phyloP scores from a whole-genome alignment of 768 basidiomycete genomes.

The Mycena indigotica region DNA sequence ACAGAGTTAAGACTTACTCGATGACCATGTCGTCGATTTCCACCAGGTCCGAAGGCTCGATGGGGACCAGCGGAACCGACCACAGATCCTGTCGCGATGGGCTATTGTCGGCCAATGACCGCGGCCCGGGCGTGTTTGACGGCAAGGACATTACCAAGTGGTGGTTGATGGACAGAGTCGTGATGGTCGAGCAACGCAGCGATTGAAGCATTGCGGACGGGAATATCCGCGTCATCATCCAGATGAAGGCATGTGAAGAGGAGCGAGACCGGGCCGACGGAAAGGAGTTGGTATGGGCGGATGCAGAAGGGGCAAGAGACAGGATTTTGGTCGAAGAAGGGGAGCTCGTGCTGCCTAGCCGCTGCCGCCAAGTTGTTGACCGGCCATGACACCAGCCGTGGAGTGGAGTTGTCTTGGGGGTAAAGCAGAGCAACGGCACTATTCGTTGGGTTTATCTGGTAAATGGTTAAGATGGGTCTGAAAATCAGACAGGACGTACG shows the following conservation, averaged over 20 bases:
- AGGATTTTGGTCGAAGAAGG: background rate
- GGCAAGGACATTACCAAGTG: too few species aligned
- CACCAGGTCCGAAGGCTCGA: background rate
- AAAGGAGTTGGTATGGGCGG: background rate
- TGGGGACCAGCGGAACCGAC: background rate
- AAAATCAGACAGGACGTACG: background rate
- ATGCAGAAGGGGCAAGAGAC: background rate
- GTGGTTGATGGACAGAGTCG: too few species aligned
- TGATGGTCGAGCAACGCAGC: background rate
- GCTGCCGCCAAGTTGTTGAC: background rate
- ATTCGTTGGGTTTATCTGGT: background rate
- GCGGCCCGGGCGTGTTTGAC: too few species aligned
- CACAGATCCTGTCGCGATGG: background rate
- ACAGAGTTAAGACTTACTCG: background rate
- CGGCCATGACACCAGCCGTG: background rate
- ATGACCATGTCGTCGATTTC: background rate
- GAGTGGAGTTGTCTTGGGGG: background rate
- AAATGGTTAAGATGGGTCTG: background rate
- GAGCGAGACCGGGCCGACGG: background rate
- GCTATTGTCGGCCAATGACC: background rate
- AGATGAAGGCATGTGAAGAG: background rate
- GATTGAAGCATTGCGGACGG: background rate
- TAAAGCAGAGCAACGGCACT: background rate
- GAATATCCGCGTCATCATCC: background rate
- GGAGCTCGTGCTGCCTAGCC: background rate